These are phyloP conservation scores for Aspergillus baeticus DNA, from an alignment of 495 filamentous ascomycete species.

Conservation along the genomic window DNA sequence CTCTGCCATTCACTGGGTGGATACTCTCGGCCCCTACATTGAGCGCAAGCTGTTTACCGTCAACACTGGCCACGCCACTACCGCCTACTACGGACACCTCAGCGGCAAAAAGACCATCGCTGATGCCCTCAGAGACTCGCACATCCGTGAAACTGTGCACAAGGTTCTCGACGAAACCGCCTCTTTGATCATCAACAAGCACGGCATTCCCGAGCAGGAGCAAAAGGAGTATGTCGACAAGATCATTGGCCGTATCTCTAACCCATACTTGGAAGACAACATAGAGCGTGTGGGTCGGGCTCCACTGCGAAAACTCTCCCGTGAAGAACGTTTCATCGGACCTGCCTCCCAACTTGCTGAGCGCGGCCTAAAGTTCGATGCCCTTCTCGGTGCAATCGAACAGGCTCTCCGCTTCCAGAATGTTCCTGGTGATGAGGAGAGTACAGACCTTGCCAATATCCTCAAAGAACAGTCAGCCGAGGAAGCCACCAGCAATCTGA, in stretches of 20 bases:
- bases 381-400: constrained; percentile 73
- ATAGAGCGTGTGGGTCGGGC: constrained; percentile 96
- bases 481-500: constrained; percentile 72
- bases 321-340: constrained; percentile 93
- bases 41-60: constrained; percentile 99
- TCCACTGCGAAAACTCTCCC: constrained; percentile 85
- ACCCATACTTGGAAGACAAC: constrained; percentile 89
- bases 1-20: constrained; percentile 87
- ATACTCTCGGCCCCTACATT: constrained; percentile 89
- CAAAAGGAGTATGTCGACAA: constrained; percentile 88
- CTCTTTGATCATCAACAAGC: constrained; percentile 79
- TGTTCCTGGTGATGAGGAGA: constrained; percentile 85
- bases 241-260: constrained; percentile 89
- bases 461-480: constrained; percentile 64
- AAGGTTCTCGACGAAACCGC: constrained; percentile 79
- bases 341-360: constrained; percentile 84
- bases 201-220: constrained; percentile 71
- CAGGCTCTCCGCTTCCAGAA: constrained; percentile 92
- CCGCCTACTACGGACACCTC: constrained; percentile 90
- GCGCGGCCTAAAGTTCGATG: constrained; percentile 64
- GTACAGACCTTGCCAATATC: constrained; percentile 75
- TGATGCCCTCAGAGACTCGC: constrained; percentile 68
- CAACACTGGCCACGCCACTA: constrained; percentile 97
- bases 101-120: constrained; percentile 81
- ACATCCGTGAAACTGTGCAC: constrained; percentile 72